Evolutionary conservation across 208 protist genomes (phyloP).

Genomic region (Acanthamoeba sp.): DNA sequence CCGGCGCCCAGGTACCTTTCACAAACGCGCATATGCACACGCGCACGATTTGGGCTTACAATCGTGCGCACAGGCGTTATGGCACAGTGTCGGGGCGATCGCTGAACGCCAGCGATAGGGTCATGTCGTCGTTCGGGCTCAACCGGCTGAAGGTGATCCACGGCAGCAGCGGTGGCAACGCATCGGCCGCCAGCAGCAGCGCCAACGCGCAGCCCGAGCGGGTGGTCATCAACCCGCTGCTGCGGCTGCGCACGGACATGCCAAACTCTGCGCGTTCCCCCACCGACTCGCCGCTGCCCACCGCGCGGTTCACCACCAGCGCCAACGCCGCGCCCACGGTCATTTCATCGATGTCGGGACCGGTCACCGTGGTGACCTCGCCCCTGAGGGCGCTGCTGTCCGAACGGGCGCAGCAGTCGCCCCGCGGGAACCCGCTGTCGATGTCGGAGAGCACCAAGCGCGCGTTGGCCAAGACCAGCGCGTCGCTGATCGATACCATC

Average conservation of each 20-base stretch:
- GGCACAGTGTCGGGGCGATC: neutral
- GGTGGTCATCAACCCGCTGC: slow-evolving; percentile 5
- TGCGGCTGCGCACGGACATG: neutral
- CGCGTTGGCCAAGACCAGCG: neutral
- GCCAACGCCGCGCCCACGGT: neutral
- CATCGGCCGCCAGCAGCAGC: too few species aligned
- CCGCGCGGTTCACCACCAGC: neutral
- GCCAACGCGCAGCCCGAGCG: neutral
- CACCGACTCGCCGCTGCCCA: neutral
- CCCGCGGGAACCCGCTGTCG: too few species aligned
- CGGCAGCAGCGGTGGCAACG: neutral
- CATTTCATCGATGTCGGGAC: neutral
- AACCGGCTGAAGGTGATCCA: neutral
- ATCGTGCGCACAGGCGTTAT: neutral
- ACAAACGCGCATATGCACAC: neutral
- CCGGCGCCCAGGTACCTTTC: neutral
- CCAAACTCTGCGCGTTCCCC: neutral
- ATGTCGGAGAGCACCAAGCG: neutral
- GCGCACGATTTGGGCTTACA: too few species aligned
- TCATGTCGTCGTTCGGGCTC: neutral
- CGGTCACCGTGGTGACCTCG: too few species aligned
- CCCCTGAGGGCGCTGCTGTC: too few species aligned
- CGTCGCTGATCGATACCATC: neutral
- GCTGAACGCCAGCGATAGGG: neutral
- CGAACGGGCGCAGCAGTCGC: too few species aligned